These are phyloP conservation scores for Aspergillus haitiensis DNA, from an alignment of 495 filamentous ascomycete species.

Conservation along the genomic window DNA sequence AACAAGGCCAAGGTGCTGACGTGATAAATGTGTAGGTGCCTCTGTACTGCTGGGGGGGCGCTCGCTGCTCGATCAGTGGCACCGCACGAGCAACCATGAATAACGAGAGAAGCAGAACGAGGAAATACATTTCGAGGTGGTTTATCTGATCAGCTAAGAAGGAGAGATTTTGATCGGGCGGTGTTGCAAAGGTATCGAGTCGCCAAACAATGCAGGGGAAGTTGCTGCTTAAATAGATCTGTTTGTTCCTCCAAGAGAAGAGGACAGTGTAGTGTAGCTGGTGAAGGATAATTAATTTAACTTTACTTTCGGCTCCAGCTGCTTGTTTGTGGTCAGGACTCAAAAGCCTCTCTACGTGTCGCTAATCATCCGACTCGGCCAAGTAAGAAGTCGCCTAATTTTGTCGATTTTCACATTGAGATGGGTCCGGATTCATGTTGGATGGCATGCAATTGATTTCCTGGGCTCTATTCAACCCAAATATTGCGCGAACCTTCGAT, in stretches of 20 bases:
- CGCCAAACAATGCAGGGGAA: background rate
- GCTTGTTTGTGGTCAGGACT: background rate
- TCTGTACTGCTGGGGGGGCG: background rate
- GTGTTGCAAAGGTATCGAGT: background rate
- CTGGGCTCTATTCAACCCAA: background rate
- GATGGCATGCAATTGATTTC: background rate
- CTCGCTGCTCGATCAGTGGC: background rate
- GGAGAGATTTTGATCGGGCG: background rate
- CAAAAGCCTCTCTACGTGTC: background rate
- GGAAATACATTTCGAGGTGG: slow-evolving; percentile 1
- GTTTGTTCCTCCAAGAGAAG: no score
- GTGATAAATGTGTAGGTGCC: slow-evolving; percentile 3
- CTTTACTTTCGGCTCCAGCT: background rate
- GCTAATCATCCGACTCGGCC: background rate
- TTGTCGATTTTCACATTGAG: background rate
- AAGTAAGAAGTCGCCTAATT: background rate
- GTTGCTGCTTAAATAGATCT: background rate
- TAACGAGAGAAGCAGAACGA: background rate
- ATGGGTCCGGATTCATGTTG: background rate
- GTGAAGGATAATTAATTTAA: background rate
- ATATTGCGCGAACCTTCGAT: no score
- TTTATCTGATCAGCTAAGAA: background rate
- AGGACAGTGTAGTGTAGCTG: background rate
- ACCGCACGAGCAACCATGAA: background rate
- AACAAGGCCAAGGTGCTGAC: background rate